Base-by-base conservation (phyloP, 768 basidiomycete species). In the Mycena leptocephala region DNA sequence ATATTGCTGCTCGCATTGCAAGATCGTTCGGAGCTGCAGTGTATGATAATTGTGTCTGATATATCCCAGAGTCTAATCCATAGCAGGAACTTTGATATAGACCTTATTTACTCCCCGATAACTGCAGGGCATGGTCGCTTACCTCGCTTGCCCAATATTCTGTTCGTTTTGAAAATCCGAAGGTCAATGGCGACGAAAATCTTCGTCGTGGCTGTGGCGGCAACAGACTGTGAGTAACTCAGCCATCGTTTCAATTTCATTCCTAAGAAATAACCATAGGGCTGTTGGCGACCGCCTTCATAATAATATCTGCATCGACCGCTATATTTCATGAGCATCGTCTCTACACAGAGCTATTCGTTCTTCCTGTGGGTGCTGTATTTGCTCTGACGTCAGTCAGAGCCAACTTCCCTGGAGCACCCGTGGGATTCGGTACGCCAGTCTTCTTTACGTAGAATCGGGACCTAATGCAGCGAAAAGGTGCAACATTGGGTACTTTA, bases 351-450 rank as follows among this genome's bases (percentile, higher is more conserved):
- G 81, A 81, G 69, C 62, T 81, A 74, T 81, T 81, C 64, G 80
- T 79, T 24, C 46, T 81, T 37, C 81, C 81, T 28, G 70, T 81
- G 33, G 77, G 77, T 8, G 76, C 77, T 11, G 28, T 81, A 28
- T 79, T 81, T 64, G 73, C 81, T 1, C 77, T 80, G 20, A 74
- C 77, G 3, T 72, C 75, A 8, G 58, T 81, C 58, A 74, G 81
- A 71, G 66, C 78, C 58, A 79, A 78, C 66, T 65, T 81, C 62
- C 81, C 80, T 24, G 81, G 81, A 20, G 80, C 81, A 20, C 81
- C 81, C 30, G 51, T 18, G 48, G 79, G 81, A 30, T 81, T 81
- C 41, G 80, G 80, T 80, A 48, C 56, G 79, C 65, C 58, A 28
- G 2, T 24, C 43, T 69, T 53, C 43, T 63, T 51, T 61, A 28